Conservation (phyloP, 1,284 basidiomycete genomes). For the Malassezia caprae region DNA sequence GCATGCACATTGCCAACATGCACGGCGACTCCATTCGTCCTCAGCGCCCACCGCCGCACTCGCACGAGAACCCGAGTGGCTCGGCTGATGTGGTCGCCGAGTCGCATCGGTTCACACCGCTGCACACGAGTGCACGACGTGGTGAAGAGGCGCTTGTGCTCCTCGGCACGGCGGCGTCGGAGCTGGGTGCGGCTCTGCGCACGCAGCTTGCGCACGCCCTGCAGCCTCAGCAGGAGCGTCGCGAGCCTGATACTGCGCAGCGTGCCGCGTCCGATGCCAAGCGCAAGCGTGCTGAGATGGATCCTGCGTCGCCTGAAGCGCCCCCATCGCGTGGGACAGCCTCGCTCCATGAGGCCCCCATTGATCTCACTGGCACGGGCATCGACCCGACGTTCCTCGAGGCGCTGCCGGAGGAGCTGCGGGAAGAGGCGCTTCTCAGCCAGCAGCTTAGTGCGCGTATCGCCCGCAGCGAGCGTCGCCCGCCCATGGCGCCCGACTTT, state of each 20-base stretch:
- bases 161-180: slow-evolving; percentile 60
- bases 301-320: neutral
- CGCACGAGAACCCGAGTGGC: slow-evolving; percentile 15
- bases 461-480: slow-evolving; percentile 16
- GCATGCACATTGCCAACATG: slow-evolving; percentile 31
- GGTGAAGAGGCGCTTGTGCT: slow-evolving; percentile 72
- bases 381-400: slow-evolving; percentile 97
- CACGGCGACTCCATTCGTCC: neutral
- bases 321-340: slow-evolving; percentile 22
- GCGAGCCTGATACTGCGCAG: slow-evolving; percentile 17
- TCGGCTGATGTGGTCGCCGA: slow-evolving; percentile 32
- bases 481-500: slow-evolving; percentile 77
- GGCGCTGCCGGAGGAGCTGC: slow-evolving; percentile 94
- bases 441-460: slow-evolving; percentile 84
- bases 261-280: slow-evolving; percentile 35
- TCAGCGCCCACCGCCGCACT: neutral
- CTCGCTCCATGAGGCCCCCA: slow-evolving; percentile 72
- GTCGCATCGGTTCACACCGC: slow-evolving; percentile 54
- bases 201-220: slow-evolving; percentile 68
- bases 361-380: slow-evolving; percentile 96
- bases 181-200: slow-evolving; percentile 52
- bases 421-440: slow-evolving; percentile 83
- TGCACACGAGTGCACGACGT: slow-evolving; percentile 80
- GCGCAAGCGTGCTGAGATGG: slow-evolving; percentile 31
- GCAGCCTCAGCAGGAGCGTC: slow-evolving; percentile 57